Conservation (phyloP, 345 rosid species). For the Boechera stricta region DNA sequence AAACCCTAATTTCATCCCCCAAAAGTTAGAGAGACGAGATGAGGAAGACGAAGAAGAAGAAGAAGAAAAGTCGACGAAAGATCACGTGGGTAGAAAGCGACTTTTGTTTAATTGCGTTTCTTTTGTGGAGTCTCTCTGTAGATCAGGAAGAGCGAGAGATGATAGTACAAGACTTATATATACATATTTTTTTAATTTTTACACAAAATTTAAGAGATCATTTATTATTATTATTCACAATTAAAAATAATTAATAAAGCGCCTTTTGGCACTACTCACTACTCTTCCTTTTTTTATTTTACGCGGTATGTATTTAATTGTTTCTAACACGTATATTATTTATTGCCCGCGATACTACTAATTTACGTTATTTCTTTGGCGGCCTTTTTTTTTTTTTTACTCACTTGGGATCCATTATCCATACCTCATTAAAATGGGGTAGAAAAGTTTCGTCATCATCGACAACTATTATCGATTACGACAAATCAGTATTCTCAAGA, state of each 20-base stretch:
- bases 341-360: conserved; percentile 2
- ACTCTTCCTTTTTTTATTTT: conserved; percentile 20
- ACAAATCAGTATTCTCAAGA: conserved; percentile 25
- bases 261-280: conserved; percentile 42
- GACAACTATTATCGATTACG: conserved; percentile 40
- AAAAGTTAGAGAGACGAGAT: conserved; percentile 25
- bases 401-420: conserved; percentile 22
- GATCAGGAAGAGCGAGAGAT: conserved; percentile 27
- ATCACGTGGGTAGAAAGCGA: conserved; percentile 48
- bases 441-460: conserved; percentile 20
- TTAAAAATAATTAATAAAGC: conserved; percentile 30
- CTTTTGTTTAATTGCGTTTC: conserved; percentile 45
- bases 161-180: no score
- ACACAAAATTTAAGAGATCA: not conserved
- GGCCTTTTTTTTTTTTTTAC: not conserved
- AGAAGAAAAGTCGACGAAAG: conserved; percentile 47
- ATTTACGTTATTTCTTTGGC: conserved; percentile 33
- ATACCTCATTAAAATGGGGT: not conserved
- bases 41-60: conserved; percentile 22
- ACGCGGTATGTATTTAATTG: conserved; percentile 38
- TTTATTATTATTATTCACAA: not conserved
- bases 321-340: conserved; percentile 29
- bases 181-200: not conserved
- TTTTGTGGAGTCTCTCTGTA: conserved; percentile 45
- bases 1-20: conserved; percentile 44